phyloP scores from a whole-genome alignment of 139 green algal genomes.

The Haematococcus lacustris region DNA sequence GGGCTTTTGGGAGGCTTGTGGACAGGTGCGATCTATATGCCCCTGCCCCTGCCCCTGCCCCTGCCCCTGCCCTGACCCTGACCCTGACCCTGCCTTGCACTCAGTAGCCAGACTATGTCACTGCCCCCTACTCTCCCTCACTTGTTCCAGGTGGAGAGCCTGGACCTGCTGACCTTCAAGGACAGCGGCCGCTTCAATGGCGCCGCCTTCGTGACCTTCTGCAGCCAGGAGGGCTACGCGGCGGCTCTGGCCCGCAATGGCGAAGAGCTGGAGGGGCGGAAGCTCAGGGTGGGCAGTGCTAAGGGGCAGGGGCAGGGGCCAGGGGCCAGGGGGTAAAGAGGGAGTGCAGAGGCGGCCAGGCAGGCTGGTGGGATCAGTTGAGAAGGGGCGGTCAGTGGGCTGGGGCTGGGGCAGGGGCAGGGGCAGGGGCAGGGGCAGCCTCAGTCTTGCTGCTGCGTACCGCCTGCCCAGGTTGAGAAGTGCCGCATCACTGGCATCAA shows the following conservation, averaged over 20 bases:
- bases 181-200: conserved; percentile 88
- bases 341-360: background rate
- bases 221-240: conserved; percentile 45
- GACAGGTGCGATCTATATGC: too few species aligned
- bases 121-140: too few species aligned
- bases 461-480: too few species aligned
- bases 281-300: conserved; percentile 25
- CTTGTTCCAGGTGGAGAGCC: conserved; percentile 59
- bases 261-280: conserved; percentile 42
- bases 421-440: too few species aligned
- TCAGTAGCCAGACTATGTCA: too few species aligned
- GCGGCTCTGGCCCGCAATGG: conserved; percentile 69
- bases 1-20: conserved; percentile 82
- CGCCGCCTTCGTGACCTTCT: conserved; percentile 91
- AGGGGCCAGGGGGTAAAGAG: background rate
- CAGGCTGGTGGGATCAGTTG: background rate
- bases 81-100: too few species aligned
- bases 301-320: background rate
- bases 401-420: background rate
- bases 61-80: too few species aligned
- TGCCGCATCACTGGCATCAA: too few species aligned
- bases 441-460: background rate
- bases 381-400: background rate
- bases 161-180: conserved; percentile 84
- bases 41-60: too few species aligned